A percentile compares a stretch with the other conserved stretches of the same genome.
These are phyloP conservation scores for Hordeum marinum DNA, from an alignment of 176 grass and related monocot genomes.

Conservation along the genomic window DNA sequence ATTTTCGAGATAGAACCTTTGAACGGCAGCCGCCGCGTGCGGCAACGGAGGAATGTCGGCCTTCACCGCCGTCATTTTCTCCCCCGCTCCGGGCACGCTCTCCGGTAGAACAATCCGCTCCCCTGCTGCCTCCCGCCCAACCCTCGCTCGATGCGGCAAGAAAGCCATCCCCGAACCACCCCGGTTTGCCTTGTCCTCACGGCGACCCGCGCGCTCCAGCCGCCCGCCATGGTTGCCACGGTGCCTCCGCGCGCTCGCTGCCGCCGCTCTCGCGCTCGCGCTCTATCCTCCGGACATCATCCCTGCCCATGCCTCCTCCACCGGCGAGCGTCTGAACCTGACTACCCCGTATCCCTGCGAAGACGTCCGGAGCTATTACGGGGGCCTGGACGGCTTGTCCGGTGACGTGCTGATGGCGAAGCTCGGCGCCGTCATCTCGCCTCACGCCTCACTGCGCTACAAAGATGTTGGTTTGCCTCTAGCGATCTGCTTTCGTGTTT, in stretches of 20 bases:
- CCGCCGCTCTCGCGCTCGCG: neutral
- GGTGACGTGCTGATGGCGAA: slow-evolving; percentile 36
- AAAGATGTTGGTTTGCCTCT: slow-evolving; percentile 28
- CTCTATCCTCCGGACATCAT: neutral
- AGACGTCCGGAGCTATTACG: slow-evolving; percentile 33
- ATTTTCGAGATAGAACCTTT: too few species aligned
- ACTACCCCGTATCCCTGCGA: slow-evolving; percentile 26
- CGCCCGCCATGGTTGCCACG: neutral
- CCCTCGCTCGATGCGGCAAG: neutral
- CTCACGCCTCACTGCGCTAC: slow-evolving; percentile 38
- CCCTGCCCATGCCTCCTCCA: neutral
- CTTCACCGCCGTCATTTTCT: neutral
- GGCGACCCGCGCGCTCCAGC: neutral
- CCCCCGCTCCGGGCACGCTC: neutral
- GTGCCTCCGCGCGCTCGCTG: neutral
- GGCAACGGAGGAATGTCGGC: neutral
- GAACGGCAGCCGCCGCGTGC: neutral
- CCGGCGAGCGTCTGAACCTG: neutral
- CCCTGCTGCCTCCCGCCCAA: neutral
- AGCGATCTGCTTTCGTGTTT: neutral
- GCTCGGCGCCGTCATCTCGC: slow-evolving; percentile 41
- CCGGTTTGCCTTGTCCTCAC: neutral
- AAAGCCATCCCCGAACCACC: neutral
- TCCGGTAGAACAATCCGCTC: neutral
- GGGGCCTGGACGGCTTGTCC: slow-evolving; percentile 14